These are phyloP conservation scores for Endocarpon pusillum DNA, from an alignment of 495 filamentous ascomycete species.

Conservation along the genomic window DNA sequence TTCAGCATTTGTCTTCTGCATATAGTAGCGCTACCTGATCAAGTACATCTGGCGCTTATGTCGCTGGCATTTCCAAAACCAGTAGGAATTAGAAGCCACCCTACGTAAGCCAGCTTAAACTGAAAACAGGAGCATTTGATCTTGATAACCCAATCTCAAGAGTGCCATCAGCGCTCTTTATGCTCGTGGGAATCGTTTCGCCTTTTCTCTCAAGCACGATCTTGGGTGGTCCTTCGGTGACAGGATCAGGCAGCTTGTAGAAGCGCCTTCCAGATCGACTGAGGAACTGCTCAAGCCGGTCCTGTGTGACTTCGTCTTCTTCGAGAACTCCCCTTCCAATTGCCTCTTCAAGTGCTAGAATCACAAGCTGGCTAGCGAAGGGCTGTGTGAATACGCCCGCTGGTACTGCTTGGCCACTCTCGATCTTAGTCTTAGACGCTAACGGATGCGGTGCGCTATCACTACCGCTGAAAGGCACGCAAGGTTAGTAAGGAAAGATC, in stretches of 20 bases:
- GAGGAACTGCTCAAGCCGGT: conserved; percentile 57
- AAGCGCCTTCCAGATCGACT: conserved; percentile 57
- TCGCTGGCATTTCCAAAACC: no score
- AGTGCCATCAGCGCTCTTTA: neutral
- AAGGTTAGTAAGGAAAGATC: neutral
- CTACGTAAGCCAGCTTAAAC: neutral
- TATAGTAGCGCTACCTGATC: no score
- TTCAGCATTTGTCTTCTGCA: no score
- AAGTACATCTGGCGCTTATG: no score
- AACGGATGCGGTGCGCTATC: conserved; percentile 67
- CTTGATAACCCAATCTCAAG: neutral
- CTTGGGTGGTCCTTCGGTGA: conserved; percentile 24
- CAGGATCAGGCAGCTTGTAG: conserved; percentile 35
- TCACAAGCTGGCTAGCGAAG: conserved; percentile 57
- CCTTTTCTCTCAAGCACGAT: conserved; percentile 45
- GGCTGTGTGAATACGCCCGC: conserved; percentile 86
- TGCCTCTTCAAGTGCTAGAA: conserved; percentile 57
- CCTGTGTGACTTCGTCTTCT: conserved; percentile 50
- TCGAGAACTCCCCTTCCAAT: conserved; percentile 45
- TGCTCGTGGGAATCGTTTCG: conserved; percentile 31
- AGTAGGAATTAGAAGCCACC: no score
- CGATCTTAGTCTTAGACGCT: conserved; percentile 51
- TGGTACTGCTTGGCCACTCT: conserved; percentile 41
- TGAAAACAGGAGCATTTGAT: neutral
- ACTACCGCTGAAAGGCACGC: conserved; percentile 17